Evolutionary conservation across 805 yeast species (phyloP).

Genomic region (Candida glaebosa): DNA sequence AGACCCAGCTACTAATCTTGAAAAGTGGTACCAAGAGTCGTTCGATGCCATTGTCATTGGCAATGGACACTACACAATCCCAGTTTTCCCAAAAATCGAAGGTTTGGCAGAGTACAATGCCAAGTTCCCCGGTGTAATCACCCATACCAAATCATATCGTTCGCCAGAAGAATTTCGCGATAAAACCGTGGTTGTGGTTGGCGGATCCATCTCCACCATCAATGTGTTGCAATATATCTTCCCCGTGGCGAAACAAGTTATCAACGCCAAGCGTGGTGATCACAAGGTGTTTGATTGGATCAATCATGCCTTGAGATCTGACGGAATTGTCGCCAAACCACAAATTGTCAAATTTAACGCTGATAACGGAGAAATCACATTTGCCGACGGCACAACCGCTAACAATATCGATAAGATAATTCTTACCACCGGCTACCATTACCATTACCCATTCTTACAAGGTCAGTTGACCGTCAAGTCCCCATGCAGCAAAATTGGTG

Average conservation of each 20-base stretch:
- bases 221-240: slow-evolving; percentile 42
- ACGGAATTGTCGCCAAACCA: slow-evolving; percentile 28
- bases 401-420: slow-evolving; percentile 36
- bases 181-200: slow-evolving; percentile 41
- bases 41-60: slow-evolving; percentile 65
- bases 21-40: slow-evolving; percentile 41
- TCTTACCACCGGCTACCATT: slow-evolving; percentile 52
- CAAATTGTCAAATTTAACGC: slow-evolving; percentile 19
- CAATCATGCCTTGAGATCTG: slow-evolving; percentile 33
- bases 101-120: slow-evolving; percentile 51
- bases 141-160: slow-evolving; percentile 59
- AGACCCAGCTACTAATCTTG: slow-evolving; percentile 11
- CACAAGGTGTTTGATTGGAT: slow-evolving; percentile 32
- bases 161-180: slow-evolving; percentile 41
- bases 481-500: slow-evolving; percentile 30
- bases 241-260: slow-evolving; percentile 22
- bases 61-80: slow-evolving; percentile 61
- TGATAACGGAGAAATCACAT: slow-evolving; percentile 20
- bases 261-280: slow-evolving; percentile 25
- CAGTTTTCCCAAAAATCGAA: slow-evolving; percentile 51
- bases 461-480: slow-evolving; percentile 20
- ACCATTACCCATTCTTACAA: slow-evolving; percentile 41
- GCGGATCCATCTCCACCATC: slow-evolving; percentile 40
- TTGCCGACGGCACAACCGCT: slow-evolving; percentile 24
- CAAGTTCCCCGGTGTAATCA: slow-evolving; percentile 43